Base-by-base conservation (phyloP, 1,284 basidiomycete genomes). In the Cryptococcus jaspeensis region DNA sequence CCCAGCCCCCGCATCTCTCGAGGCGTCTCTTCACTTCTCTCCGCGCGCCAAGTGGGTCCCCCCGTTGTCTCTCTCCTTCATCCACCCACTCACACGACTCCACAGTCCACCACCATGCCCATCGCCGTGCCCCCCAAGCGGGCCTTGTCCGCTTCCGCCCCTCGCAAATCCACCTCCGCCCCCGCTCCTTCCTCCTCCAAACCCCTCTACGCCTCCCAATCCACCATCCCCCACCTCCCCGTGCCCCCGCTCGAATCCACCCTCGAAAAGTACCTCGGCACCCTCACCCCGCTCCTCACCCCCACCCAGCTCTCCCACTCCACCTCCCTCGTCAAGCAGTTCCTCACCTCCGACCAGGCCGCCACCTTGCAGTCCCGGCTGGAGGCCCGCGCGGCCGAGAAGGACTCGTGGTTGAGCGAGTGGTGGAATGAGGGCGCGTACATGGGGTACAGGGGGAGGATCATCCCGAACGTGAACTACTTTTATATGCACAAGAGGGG, bases 361-460 rank as follows among this genome's bases (percentile, higher is more conserved):
- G 82, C 83, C 42, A 84, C 85, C 58, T 83, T 98, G n/a, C 94
- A 98, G 78, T 76, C 81, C 55, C 82, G 95, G 4, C 82, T 98
- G 40, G 81, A 91, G 70, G 81, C 83, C 28, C 84, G 93, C 5
- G 90, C 91, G 0, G 59, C 64, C 28, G 72, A 73, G 43, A 78
- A 75, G 58, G 84, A 84, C 65, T 94, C 83, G 80, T 99, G 95
- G 95, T 82, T 99, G 36, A 83, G 84, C 53, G 92, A 96, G 56
- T 99, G 95, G 95, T 99, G 95, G 95, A 96, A 98, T 77, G 91
- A 97, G 42, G 84, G 78, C 9, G 94, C 93, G 23, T 83, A 83
- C 72, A 78, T 81, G 76, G 73, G 74, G 11, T 79, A 77, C 61
- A 70, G 81, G 37, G 82, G 96, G 66, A 87, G 94, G 5, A 90